Percentiles rank a stretch among this genome's conserved stretches.
phyloP scores from a whole-genome alignment of 2,329 filamentous ascomycete species.

The Penicillium rolfsii region DNA sequence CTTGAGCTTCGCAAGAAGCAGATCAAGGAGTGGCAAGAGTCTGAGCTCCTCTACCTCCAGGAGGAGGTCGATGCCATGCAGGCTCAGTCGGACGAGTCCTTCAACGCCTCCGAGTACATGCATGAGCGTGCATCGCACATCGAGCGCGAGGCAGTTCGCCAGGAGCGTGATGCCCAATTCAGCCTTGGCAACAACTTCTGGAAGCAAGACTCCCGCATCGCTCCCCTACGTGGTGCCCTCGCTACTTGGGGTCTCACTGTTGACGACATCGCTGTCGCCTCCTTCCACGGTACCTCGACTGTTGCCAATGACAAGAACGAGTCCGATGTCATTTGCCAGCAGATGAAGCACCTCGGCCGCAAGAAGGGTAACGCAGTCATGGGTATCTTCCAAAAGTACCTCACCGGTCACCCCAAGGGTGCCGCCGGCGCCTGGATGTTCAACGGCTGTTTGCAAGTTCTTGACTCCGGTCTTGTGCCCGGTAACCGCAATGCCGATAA shows the following conservation, averaged over 20 bases:
- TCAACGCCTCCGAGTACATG: slow-evolving; percentile 82
- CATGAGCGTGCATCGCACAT: slow-evolving; percentile 85
- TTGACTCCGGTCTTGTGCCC: slow-evolving; percentile 91
- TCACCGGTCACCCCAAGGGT: slow-evolving; percentile 98
- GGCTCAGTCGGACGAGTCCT: slow-evolving; percentile 68
- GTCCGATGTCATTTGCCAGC: slow-evolving; percentile 94
- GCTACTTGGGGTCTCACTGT: slow-evolving; percentile 98
- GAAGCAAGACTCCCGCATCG: slow-evolving; percentile 92
- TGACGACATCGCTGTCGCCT: slow-evolving; percentile 91
- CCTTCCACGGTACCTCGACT: slow-evolving; percentile 98
- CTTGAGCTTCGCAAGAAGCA: slow-evolving; percentile 91
- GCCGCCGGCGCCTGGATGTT: slow-evolving; percentile 99
- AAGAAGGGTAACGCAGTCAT: slow-evolving; percentile 95
- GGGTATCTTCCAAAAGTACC: slow-evolving; percentile 99
- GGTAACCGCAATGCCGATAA: slow-evolving; percentile 99
- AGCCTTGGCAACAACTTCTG: slow-evolving; percentile 98
- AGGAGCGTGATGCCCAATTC: slow-evolving; percentile 89
- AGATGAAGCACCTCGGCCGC: slow-evolving; percentile 90
- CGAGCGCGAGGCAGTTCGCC: slow-evolving; percentile 80
- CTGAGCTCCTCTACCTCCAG: slow-evolving; percentile 87
- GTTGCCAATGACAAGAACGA: slow-evolving; percentile 99
- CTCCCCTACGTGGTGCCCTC: slow-evolving; percentile 90
- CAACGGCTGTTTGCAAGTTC: slow-evolving; percentile 94
- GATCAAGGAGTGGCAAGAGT: slow-evolving; percentile 96
- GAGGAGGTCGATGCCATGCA: slow-evolving; percentile 93